A percentile compares a stretch with the other conserved stretches of the same genome.
Conservation (phyloP, 2,329 filamentous ascomycete species). For the Sclerotinia minor region DNA sequence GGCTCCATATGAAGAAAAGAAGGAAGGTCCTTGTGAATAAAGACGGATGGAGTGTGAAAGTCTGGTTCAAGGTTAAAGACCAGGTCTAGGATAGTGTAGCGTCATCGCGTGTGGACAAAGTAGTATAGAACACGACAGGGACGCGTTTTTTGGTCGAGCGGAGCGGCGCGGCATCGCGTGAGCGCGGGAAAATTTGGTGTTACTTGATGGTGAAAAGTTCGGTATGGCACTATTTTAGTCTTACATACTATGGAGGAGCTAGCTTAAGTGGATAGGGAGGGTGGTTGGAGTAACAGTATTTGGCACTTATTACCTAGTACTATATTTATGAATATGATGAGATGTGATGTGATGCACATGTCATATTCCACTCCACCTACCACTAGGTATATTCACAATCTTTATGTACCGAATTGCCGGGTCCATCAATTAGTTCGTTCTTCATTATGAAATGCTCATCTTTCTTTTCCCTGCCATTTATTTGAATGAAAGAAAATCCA, state of each 20-base stretch:
- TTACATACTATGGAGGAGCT: not conserved
- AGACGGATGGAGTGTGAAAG: not conserved
- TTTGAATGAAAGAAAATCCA: not conserved
- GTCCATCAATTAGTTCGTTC: not conserved
- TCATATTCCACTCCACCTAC: not conserved
- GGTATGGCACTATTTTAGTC: not conserved
- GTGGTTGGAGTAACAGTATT: not conserved
- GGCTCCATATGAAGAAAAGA: not conserved
- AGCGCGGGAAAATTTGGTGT: not conserved
- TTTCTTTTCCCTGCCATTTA: not conserved
- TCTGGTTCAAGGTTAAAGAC: not conserved
- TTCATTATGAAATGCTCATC: constrained; percentile 10
- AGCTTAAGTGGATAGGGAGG: not conserved
- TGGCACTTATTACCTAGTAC: not conserved
- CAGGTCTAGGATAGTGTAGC: not conserved
- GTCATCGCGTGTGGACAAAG: constrained; percentile 11
- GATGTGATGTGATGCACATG: not conserved
- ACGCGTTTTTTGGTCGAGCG: constrained; percentile 8
- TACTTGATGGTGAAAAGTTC: not conserved
- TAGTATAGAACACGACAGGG: not conserved
- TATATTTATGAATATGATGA: not conserved
- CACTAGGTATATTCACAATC: not conserved
- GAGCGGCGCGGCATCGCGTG: constrained; percentile 14
- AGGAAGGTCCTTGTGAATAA: constrained; percentile 5
- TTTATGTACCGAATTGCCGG: constrained; percentile 8